These are phyloP conservation scores for Purshia tridentata DNA, from an alignment of 306 rosid species.

Conservation along the genomic window DNA sequence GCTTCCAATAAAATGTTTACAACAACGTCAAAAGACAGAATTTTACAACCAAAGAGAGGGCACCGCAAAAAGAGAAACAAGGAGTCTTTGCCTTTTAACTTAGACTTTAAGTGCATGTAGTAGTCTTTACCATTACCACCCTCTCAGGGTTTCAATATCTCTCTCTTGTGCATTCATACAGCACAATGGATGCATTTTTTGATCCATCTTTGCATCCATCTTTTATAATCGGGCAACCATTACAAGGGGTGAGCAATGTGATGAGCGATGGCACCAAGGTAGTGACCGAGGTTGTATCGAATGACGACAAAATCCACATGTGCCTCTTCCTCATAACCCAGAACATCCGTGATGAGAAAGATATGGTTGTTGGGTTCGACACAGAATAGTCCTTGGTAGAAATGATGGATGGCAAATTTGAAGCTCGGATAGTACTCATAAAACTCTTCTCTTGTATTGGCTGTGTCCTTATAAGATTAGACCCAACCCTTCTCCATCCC, in stretches of 20 bases:
- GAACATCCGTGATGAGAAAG: neutral
- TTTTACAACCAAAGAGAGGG: no score
- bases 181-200: no score
- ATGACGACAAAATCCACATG: conserved; percentile 1
- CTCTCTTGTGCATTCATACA: no score
- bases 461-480: neutral
- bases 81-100: no score
- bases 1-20: no score
- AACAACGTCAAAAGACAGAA: no score
- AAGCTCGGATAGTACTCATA: neutral
- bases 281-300: conserved; percentile 6
- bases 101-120: no score
- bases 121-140: no score
- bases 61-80: no score
- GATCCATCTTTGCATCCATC: no score
- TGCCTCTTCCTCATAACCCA: conserved; percentile 19
- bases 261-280: conserved; percentile 11
- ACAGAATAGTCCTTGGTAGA: neutral
- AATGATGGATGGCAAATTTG: neutral
- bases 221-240: neutral
- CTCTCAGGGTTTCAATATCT: no score
- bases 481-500: neutral
- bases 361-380: neutral
- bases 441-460: neutral
- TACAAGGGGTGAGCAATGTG: neutral